Percentiles rank a stretch among this genome's conserved stretches.
Conservation (phyloP, 345 rosid species). For the Kernera saxatilis region DNA sequence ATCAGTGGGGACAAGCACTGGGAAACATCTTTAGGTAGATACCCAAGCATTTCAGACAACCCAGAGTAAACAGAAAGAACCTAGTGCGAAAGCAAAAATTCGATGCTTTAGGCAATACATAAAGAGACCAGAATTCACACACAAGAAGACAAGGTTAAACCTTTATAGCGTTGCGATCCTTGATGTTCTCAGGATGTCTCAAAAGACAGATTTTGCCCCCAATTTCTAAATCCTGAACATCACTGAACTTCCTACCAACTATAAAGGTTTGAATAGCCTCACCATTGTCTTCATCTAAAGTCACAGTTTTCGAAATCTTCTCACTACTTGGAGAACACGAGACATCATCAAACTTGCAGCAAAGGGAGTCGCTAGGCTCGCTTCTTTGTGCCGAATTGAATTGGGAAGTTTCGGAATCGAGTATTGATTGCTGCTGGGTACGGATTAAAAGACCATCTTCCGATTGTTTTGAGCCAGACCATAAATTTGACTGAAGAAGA, state of each 20-base stretch:
- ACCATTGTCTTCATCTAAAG: conserved; percentile 29
- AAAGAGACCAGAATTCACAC: neutral
- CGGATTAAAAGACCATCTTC: neutral
- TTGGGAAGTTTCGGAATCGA: conserved; percentile 3
- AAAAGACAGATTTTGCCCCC: conserved; percentile 48
- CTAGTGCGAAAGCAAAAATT: conserved; percentile 32
- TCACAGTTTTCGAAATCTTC: neutral
- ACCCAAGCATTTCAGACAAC: conserved; percentile 56
- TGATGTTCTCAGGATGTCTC: conserved; percentile 69
- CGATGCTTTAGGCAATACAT: neutral
- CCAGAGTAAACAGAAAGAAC: conserved; percentile 53
- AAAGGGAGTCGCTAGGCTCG: conserved; percentile 5
- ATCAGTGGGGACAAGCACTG: conserved; percentile 66
- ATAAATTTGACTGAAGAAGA: conserved; percentile 56
- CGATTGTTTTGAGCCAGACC: conserved; percentile 31
- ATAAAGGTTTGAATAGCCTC: conserved; percentile 57
- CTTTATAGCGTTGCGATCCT: conserved; percentile 78
- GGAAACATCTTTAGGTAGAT: conserved; percentile 72
- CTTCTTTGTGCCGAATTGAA: conserved; percentile 2
- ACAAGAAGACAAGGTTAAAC: conserved; percentile 28
- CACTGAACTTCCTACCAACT: conserved; percentile 83
- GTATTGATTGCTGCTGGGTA: neutral
- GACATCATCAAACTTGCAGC: conserved; percentile 19
- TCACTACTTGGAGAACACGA: conserved; percentile 25
- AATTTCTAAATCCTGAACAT: conserved; percentile 41